Evolutionary conservation across 805 yeast species (phyloP).

Genomic region (Vanderwaltozyma yarrowii): DNA sequence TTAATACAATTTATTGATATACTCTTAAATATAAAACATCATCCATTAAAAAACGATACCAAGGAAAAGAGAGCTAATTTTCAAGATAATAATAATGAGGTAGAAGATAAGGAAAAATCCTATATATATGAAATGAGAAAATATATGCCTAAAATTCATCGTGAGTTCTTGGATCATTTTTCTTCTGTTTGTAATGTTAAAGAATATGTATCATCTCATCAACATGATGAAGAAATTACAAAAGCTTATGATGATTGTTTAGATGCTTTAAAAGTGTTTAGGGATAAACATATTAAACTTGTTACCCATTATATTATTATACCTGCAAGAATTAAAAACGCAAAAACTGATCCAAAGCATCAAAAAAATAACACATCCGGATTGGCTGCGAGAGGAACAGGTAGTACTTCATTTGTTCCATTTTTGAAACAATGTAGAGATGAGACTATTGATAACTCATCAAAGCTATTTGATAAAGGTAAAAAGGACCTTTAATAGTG

Average conservation of each 20-base stretch:
- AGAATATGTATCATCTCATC: conserved; percentile 46
- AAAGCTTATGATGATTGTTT: conserved; percentile 80
- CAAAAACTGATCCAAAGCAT: not conserved
- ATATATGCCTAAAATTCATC: conserved; percentile 86
- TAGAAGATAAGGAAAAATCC: conserved; percentile 38
- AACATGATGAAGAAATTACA: conserved; percentile 42
- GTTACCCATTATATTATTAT: conserved; percentile 79
- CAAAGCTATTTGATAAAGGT: too few species aligned
- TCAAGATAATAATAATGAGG: not conserved
- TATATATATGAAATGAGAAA: conserved; percentile 76
- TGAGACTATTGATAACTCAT: conserved; percentile 42
- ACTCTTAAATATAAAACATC: conserved; percentile 62
- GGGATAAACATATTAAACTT: conserved; percentile 89
- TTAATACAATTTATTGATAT: conserved; percentile 80
- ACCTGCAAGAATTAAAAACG: conserved; percentile 41
- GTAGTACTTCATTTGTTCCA: conserved; percentile 86
- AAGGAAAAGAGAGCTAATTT: not conserved
- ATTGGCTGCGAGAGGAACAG: conserved; percentile 50
- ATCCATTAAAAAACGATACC: not conserved
- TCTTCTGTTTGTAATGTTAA: conserved; percentile 49
- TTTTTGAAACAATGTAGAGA: conserved; percentile 92
- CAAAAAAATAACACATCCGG: not conserved
- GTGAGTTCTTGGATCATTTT: conserved; percentile 57
- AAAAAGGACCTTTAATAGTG: too few species aligned
- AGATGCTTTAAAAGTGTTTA: conserved; percentile 76